Evolutionary conservation across 1,284 basidiomycete genomes (phyloP).

Genomic region (Ceratobasidium sp.): DNA sequence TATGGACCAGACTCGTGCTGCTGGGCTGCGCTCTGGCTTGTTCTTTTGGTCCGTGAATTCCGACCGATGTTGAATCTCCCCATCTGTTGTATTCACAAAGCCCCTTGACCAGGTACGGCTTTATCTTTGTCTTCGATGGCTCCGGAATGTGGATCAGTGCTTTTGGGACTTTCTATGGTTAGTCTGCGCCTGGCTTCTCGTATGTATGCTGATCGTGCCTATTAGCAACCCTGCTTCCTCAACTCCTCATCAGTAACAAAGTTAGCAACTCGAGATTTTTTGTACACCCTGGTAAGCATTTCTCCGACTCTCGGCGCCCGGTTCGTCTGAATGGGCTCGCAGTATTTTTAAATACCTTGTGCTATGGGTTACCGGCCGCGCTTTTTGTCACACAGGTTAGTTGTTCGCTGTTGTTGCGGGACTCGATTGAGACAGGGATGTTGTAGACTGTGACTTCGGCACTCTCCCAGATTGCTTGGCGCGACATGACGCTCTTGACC

Average conservation of each 20-base stretch:
- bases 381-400: slow-evolving; percentile 26
- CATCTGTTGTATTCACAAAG: too few relatives aligned
- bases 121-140: slow-evolving; percentile 35
- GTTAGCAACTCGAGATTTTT: slow-evolving; percentile 3
- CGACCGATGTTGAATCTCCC: neutral
- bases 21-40: slow-evolving; percentile 2
- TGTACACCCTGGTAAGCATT: slow-evolving; percentile 22
- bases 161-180: slow-evolving; percentile 36
- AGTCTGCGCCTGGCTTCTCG: neutral
- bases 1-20: neutral
- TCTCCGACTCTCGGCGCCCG: neutral
- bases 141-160: slow-evolving; percentile 38
- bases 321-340: neutral
- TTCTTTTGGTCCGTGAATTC: slow-evolving; percentile 29
- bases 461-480: slow-evolving; percentile 26
- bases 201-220: neutral
- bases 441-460: slow-evolving; percentile 14
- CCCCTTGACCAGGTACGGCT: slow-evolving; percentile 18
- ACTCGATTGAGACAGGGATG: too few relatives aligned
- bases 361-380: slow-evolving; percentile 23
- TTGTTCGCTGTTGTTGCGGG: neutral
- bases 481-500: neutral
- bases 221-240: slow-evolving; percentile 32
- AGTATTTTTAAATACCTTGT: slow-evolving; percentile 30
- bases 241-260: slow-evolving; percentile 31